Conservation (phyloP, 2,329 filamentous ascomycete species). For the Colletotrichum salicis region DNA sequence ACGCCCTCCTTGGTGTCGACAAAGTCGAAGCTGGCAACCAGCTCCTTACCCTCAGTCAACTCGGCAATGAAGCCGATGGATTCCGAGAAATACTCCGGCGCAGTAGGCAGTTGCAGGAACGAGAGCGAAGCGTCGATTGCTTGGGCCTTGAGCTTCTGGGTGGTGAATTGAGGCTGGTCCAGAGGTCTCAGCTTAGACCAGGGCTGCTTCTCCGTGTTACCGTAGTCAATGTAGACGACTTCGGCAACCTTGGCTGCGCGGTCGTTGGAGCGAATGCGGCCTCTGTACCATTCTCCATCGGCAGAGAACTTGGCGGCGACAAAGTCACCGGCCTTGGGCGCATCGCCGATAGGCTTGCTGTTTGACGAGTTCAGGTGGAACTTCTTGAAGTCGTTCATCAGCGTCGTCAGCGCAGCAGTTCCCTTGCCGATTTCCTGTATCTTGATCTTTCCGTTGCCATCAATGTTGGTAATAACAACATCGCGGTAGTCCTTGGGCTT, state of each 20-base stretch:
- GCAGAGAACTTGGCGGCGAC: conserved; percentile 91
- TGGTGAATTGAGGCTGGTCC: conserved; percentile 79
- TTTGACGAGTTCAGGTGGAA: conserved; percentile 91
- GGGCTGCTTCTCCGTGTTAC: conserved; percentile 88
- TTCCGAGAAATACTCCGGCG: conserved; percentile 84
- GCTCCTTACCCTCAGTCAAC: conserved; percentile 76
- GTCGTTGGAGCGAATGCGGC: conserved; percentile 90
- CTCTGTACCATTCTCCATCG: conserved; percentile 95
- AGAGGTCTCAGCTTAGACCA: conserved; percentile 89
- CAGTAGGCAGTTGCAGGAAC: conserved; percentile 87
- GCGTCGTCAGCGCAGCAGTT: conserved; percentile 82
- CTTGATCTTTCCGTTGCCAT: conserved; percentile 84
- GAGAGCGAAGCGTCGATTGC: conserved; percentile 88
- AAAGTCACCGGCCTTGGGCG: conserved; percentile 90
- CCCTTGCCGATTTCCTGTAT: conserved; percentile 90
- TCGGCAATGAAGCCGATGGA: conserved; percentile 80
- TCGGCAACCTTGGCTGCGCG: conserved; percentile 89
- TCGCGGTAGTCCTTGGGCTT: conserved; percentile 88
- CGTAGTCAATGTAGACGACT: conserved; percentile 95
- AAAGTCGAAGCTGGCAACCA: conserved; percentile 92
- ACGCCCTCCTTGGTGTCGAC: conserved; percentile 81
- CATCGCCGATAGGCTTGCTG: conserved; percentile 75
- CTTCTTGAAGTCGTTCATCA: conserved; percentile 91
- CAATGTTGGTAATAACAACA: conserved; percentile 90
- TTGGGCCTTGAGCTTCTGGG: conserved; percentile 85